Evolutionary conservation across 306 rosid genomes (phyloP).

Genomic region (Begonia masoniana): DNA sequence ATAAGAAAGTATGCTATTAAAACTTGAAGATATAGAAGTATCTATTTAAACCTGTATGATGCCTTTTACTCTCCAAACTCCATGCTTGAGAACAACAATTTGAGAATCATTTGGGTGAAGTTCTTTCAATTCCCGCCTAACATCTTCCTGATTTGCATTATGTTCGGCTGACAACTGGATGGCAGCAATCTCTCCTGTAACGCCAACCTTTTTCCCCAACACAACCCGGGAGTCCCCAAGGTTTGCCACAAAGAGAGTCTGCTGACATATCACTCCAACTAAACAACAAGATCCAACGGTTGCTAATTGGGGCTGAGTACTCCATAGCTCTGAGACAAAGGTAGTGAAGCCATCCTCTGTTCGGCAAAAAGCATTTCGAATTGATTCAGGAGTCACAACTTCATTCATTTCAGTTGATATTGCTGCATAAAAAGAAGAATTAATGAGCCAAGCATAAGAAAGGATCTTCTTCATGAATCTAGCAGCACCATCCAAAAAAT

Average conservation of each 20-base stretch:
- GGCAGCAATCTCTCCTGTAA: constrained; percentile 71
- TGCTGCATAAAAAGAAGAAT: constrained; percentile 39
- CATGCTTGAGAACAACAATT: constrained; percentile 68
- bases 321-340: constrained; percentile 52
- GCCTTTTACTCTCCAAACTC: constrained; percentile 96
- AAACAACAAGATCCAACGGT: constrained; percentile 80
- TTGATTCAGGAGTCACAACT: constrained; percentile 49
- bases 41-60: constrained; percentile 58
- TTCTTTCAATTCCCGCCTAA: constrained; percentile 61
- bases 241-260: constrained; percentile 64
- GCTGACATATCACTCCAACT: constrained; percentile 70
- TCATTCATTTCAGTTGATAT: constrained; percentile 39
- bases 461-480: no score
- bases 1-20: no score
- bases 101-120: constrained; percentile 73
- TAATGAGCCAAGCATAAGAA: no score
- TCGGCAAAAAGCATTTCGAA: constrained; percentile 40
- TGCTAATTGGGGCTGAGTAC: constrained; percentile 46
- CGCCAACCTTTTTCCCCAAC: constrained; percentile 76
- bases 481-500: no score
- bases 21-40: no score
- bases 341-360: constrained; percentile 77
- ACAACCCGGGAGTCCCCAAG: constrained; percentile 86
- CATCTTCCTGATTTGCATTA: constrained; percentile 62
- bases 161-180: constrained; percentile 77